These are phyloP conservation scores for Thelephora aurantiotincta DNA, from an alignment of 768 basidiomycete species.

Conservation along the genomic window DNA sequence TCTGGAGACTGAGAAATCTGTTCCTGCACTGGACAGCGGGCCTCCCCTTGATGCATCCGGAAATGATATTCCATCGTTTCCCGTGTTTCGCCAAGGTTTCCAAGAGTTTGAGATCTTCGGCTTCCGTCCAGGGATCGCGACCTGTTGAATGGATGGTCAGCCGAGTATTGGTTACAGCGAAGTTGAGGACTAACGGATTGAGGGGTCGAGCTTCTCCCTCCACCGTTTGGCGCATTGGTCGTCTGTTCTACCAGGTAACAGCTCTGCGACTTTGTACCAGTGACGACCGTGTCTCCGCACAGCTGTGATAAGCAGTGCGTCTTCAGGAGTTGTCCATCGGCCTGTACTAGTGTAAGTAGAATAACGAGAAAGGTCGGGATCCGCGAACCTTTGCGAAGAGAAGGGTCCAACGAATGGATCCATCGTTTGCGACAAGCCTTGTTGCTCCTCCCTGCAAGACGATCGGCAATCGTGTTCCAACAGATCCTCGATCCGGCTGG, in stretches of 20 bases:
- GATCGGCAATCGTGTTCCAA: not conserved
- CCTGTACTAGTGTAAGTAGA: not conserved
- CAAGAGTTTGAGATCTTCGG: not conserved
- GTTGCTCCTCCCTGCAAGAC: conserved; percentile 1
- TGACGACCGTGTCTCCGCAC: conserved; percentile 4
- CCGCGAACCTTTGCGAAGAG: conserved; percentile 5
- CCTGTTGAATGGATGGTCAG: not conserved
- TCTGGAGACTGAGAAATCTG: not conserved
- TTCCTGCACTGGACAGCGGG: not conserved
- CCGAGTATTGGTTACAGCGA: not conserved
- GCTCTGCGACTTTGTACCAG: conserved; percentile 7
- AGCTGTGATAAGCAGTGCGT: conserved; percentile 4
- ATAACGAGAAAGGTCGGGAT: not conserved
- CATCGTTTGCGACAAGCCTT: conserved; percentile 4
- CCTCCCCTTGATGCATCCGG: not conserved
- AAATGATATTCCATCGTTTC: not conserved
- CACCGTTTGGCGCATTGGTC: conserved; percentile 8
- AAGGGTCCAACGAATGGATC: conserved; percentile 6
- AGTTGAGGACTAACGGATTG: not conserved
- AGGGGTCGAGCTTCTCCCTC: conserved; percentile 1
- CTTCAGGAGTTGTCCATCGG: conserved; percentile 7
- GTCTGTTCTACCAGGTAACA: conserved; percentile 6
- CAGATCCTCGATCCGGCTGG: not conserved
- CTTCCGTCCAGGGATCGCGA: not conserved
- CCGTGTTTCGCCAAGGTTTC: not conserved